phyloP scores from a whole-genome alignment of 1,284 basidiomycete genomes.

The Vanrija sp. region DNA sequence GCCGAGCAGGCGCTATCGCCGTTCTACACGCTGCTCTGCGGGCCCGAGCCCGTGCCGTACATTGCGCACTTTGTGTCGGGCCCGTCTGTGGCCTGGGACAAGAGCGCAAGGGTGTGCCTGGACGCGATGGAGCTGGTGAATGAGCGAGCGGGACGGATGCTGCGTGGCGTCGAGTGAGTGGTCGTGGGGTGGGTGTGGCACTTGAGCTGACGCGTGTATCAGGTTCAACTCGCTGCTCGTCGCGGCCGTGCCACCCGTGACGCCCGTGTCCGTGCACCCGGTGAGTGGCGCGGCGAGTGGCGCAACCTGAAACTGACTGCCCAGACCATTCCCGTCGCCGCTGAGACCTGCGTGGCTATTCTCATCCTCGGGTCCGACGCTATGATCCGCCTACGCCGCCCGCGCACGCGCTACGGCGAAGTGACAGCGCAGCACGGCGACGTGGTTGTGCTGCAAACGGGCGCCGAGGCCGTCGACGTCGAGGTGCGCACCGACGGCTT shows the following conservation, averaged over 20 bases:
- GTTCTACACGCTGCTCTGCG: constrained; percentile 36
- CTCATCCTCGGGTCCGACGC: constrained; percentile 32
- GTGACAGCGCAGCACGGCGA: constrained; percentile 40
- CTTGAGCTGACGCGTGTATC: not conserved
- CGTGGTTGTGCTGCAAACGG: constrained; percentile 29
- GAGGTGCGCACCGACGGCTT: constrained; percentile 31
- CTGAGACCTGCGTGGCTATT: constrained; percentile 15
- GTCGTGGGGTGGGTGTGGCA: too few relatives aligned
- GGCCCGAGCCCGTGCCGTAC: constrained; percentile 16
- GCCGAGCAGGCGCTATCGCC: constrained; percentile 29
- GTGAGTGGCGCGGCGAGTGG: constrained; percentile 15
- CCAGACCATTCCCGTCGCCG: constrained; percentile 5
- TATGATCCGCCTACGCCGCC: constrained; percentile 11
- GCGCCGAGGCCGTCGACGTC: constrained; percentile 28
- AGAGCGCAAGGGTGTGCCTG: constrained; percentile 14
- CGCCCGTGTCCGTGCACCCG: constrained; percentile 12
- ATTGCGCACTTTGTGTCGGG: constrained; percentile 25
- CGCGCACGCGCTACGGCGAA: constrained; percentile 17
- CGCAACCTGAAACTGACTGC: not conserved
- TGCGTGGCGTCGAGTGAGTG: too few relatives aligned
- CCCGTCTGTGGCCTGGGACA: constrained; percentile 19
- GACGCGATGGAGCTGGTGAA: constrained; percentile 33
- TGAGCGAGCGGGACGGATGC: constrained; percentile 28
- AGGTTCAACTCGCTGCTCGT: constrained; percentile 38
- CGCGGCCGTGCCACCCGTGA: constrained; percentile 26